Evolutionary conservation across 2,329 filamentous ascomycete genomes (phyloP).

Genomic region (Colletotrichum spaethianum): DNA sequence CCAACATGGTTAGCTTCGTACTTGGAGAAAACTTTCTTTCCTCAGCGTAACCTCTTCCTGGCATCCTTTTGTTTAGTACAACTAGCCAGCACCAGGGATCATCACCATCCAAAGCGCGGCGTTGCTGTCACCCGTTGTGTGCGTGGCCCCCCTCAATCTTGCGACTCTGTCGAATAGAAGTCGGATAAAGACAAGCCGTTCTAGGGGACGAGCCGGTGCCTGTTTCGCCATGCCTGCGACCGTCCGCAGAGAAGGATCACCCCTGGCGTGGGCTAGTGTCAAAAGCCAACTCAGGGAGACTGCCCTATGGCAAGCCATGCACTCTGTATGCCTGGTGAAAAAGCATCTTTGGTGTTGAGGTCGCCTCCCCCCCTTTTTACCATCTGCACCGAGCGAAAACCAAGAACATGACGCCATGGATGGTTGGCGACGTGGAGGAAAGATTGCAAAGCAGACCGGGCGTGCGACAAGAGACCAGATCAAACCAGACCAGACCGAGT

Average conservation of each 20-base stretch:
- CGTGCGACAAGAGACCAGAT: not conserved
- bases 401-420: not conserved
- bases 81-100: constrained; percentile 11
- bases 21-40: constrained; percentile 33
- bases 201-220: constrained; percentile 17
- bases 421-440: not conserved
- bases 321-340: constrained; percentile 5
- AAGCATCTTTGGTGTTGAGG: not conserved
- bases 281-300: constrained; percentile 15
- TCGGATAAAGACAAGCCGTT: not conserved
- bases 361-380: not conserved
- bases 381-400: not conserved
- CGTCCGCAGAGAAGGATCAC: constrained; percentile 14
- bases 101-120: constrained; percentile 12
- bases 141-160: constrained; percentile 8
- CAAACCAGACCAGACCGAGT: constrained; percentile 8
- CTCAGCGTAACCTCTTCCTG: constrained; percentile 15
- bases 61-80: constrained; percentile 10
- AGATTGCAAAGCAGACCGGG: not conserved
- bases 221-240: constrained; percentile 26
- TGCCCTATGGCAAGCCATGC: constrained; percentile 28
- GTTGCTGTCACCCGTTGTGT: not conserved
- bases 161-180: constrained; percentile 8
- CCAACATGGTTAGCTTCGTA: constrained; percentile 22
- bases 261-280: constrained; percentile 29